These are phyloP conservation scores for Colletotrichum agaves DNA, from an alignment of 2,329 filamentous ascomycete species.

Conservation along the genomic window DNA sequence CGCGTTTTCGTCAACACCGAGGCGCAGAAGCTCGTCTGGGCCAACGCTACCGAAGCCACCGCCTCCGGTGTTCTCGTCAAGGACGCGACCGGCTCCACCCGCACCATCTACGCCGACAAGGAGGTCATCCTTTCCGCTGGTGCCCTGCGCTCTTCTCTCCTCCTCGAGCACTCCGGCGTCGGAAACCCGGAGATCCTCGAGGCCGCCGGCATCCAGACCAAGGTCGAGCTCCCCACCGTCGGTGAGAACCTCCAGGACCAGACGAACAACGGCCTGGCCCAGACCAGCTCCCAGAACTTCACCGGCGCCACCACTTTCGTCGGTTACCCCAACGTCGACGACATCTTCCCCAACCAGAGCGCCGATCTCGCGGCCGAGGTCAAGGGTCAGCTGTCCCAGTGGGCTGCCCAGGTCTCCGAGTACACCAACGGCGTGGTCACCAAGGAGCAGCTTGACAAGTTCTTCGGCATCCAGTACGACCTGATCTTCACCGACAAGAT, in stretches of 20 bases:
- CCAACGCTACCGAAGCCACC: neutral
- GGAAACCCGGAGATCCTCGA: constrained; percentile 55
- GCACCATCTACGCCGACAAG: constrained; percentile 51
- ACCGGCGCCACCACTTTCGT: constrained; percentile 19
- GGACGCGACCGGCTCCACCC: constrained; percentile 44
- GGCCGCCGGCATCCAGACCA: constrained; percentile 53
- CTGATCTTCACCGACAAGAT: constrained; percentile 58
- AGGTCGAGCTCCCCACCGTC: constrained; percentile 60
- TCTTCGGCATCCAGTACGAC: constrained; percentile 58
- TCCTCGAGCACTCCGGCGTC: constrained; percentile 65
- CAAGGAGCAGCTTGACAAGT: constrained; percentile 45
- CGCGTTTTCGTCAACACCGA: constrained; percentile 26
- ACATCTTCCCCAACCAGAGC: constrained; percentile 41
- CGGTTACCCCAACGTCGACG: constrained; percentile 16
- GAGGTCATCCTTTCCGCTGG: constrained; percentile 62
- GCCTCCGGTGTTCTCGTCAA: constrained; percentile 9
- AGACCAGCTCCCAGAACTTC: constrained; percentile 37
- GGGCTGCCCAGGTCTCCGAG: constrained; percentile 23
- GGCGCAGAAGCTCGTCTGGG: constrained; percentile 28
- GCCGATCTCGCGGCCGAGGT: constrained; percentile 4
- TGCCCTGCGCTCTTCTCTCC: constrained; percentile 60
- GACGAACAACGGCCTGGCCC: constrained; percentile 46
- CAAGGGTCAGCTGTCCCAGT: constrained; percentile 15
- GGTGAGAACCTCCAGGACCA: constrained; percentile 66
- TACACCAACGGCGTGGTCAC: constrained; percentile 33